Evolutionary conservation across 805 yeast genomes (phyloP).

Genomic region (Teunomyces tritomae): DNA sequence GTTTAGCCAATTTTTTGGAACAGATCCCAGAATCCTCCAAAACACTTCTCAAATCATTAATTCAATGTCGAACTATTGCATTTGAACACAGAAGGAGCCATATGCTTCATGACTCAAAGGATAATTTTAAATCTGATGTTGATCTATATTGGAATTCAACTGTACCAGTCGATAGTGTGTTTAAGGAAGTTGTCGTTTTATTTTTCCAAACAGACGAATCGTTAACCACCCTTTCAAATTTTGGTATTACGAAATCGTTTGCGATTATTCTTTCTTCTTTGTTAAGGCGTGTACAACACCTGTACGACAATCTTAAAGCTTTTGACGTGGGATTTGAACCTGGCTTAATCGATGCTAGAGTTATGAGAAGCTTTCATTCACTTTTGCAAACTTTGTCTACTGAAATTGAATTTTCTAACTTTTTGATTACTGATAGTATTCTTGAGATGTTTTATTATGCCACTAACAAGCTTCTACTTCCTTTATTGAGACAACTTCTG

Average conservation of each 20-base stretch:
- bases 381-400: background rate
- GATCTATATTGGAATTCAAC: conserved; percentile 25
- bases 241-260: conserved; percentile 28
- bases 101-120: conserved; percentile 7
- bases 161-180: conserved; percentile 26
- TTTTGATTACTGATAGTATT: background rate
- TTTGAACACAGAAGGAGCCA: conserved; percentile 7
- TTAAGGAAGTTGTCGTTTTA: conserved; percentile 38
- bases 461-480: conserved; percentile 23
- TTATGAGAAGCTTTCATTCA: too few relatives aligned
- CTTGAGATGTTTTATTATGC: conserved; percentile 2
- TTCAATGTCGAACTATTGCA: conserved; percentile 33
- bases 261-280: conserved; percentile 23
- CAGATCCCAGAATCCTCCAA: conserved; percentile 27
- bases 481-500: conserved; percentile 34
- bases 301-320: background rate
- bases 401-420: background rate
- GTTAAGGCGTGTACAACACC: background rate
- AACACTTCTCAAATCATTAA: conserved; percentile 38
- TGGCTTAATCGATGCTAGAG: too few relatives aligned
- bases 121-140: conserved; percentile 14
- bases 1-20: conserved; percentile 22
- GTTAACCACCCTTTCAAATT: conserved; percentile 31
- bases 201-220: conserved; percentile 48
- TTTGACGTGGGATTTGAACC: background rate